Evolutionary conservation across 1,139 yeast species (phyloP).

Genomic region (Geotrichum citri-aurantii): DNA sequence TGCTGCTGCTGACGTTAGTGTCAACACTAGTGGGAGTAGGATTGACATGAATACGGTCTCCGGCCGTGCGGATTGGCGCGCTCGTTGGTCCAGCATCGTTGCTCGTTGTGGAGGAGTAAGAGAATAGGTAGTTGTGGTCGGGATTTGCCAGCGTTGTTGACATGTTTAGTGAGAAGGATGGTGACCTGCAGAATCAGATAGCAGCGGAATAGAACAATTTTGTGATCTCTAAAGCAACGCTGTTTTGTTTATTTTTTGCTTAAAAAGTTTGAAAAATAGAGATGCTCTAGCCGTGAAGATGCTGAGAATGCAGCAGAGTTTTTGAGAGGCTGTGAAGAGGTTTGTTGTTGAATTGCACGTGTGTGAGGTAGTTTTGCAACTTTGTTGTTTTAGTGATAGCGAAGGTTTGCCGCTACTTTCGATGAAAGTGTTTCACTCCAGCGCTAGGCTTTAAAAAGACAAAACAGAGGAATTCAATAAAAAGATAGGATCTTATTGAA

Average conservation of each 20-base stretch:
- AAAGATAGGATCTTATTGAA: background rate
- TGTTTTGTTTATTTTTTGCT: too few species aligned
- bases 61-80: background rate
- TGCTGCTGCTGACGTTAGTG: conserved; percentile 4
- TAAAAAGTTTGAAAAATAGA: background rate
- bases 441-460: background rate
- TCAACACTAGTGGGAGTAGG: conserved; percentile 5
- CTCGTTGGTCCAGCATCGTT: conserved; percentile 3
- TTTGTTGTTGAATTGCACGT: background rate
- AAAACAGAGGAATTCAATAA: background rate
- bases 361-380: background rate
- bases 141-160: conserved; percentile 10
- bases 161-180: conserved; percentile 3
- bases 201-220: background rate
- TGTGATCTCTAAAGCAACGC: background rate
- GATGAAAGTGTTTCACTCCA: background rate
- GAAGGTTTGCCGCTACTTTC: background rate
- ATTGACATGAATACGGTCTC: background rate
- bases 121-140: conserved; percentile 7
- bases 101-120: conserved; percentile 1
- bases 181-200: conserved; percentile 8
- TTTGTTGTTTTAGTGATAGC: background rate
- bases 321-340: background rate
- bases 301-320: background rate
- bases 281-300: background rate